Evolutionary conservation across 2,329 filamentous ascomycete species (phyloP).

Genomic region (Neospermospora avenae): DNA sequence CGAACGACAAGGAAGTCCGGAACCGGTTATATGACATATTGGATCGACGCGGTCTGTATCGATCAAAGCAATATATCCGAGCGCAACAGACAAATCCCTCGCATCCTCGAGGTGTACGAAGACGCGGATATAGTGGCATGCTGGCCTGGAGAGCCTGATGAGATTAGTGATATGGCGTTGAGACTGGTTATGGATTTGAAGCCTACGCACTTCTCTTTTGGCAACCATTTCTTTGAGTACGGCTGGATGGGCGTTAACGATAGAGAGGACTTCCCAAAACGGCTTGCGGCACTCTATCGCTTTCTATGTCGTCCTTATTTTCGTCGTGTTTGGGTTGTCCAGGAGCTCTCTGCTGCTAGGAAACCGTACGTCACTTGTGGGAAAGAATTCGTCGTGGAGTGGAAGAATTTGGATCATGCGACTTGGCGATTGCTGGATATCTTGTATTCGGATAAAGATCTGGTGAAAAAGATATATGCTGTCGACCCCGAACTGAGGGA

Average conservation of each 20-base stretch:
- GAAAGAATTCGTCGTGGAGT: constrained; percentile 6
- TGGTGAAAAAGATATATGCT: constrained; percentile 8
- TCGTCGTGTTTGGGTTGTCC: constrained; percentile 38
- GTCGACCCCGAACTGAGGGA: background rate
- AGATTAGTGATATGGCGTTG: constrained; percentile 4
- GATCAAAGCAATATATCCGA: constrained; percentile 15
- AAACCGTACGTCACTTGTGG: constrained; percentile 3
- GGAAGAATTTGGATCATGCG: constrained; percentile 9
- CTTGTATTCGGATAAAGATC: constrained; percentile 2
- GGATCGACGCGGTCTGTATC: constrained; percentile 22
- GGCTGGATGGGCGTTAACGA: background rate
- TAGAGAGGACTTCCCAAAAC: constrained; percentile 1
- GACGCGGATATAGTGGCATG: constrained; percentile 7
- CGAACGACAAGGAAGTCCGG: constrained; percentile 2
- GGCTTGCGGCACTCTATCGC: constrained; percentile 14
- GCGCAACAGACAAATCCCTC: constrained; percentile 12
- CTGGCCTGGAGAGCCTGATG: constrained; percentile 11
- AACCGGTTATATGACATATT: background rate
- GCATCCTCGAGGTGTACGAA: constrained; percentile 17
- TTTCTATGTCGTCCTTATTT: constrained; percentile 14
- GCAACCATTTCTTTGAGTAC: background rate
- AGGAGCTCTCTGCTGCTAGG: constrained; percentile 32
- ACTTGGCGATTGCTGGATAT: constrained; percentile 11
- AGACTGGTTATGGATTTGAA: constrained; percentile 6
- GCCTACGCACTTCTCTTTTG: background rate